Conservation (phyloP, 2,329 filamentous ascomycete species). For the Cladosporium sp. region DNA sequence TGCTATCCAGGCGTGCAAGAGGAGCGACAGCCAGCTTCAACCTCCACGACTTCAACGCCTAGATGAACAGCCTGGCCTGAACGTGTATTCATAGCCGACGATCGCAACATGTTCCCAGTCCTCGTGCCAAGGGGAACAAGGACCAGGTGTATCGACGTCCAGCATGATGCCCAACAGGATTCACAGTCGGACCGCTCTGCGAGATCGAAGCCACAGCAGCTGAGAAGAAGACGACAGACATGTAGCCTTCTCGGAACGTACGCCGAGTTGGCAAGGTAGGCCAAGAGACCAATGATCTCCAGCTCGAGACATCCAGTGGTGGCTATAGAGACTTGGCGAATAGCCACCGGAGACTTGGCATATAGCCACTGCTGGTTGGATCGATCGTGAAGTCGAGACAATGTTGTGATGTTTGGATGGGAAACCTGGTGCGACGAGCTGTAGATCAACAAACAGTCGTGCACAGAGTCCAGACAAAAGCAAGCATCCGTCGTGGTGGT, state of each 20-base stretch:
- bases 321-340: neutral
- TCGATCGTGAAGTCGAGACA: neutral
- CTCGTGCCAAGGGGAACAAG: too few species aligned
- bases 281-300: neutral
- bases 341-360: neutral
- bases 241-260: neutral
- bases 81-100: too few species aligned
- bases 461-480: neutral
- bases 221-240: neutral
- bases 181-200: neutral
- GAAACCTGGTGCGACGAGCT: neutral
- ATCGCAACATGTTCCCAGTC: too few species aligned
- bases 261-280: neutral
- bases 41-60: too few species aligned
- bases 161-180: neutral
- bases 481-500: too few species aligned
- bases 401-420: neutral
- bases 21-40: too few species aligned
- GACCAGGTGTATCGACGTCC: too few species aligned
- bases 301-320: neutral
- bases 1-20: too few species aligned
- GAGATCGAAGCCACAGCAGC: neutral
- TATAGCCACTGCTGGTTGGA: neutral
- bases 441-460: neutral
- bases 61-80: too few species aligned